Evolutionary conservation across 345 rosid species (phyloP).

Genomic region (Melastoma malabathricum): DNA sequence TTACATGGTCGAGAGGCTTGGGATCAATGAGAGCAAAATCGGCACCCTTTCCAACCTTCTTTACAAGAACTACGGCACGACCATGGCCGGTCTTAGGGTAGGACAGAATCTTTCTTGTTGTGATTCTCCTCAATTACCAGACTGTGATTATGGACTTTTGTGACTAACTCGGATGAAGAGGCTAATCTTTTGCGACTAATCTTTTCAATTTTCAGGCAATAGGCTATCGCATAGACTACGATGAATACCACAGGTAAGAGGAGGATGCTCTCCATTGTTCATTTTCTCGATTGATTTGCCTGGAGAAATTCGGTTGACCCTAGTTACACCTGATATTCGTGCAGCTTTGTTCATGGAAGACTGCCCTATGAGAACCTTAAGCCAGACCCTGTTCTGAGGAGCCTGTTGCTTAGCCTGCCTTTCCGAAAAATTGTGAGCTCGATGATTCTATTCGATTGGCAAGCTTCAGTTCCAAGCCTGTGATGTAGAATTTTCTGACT

Average conservation of each 20-base stretch:
- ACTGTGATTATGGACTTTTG: background rate
- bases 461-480: too few species aligned
- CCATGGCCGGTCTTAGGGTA: constrained; percentile 99
- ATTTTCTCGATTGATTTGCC: background rate
- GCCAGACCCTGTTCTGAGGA: constrained; percentile 70
- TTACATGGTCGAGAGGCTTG: constrained; percentile 75
- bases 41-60: constrained; percentile 49
- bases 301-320: too few species aligned
- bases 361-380: constrained; percentile 83
- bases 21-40: constrained; percentile 52
- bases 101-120: background rate
- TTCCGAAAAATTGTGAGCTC: constrained; percentile 65
- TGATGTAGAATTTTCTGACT: background rate
- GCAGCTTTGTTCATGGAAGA: constrained; percentile 76
- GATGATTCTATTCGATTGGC: background rate
- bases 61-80: constrained; percentile 92
- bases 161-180: background rate
- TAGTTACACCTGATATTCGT: too few species aligned
- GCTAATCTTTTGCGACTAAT: background rate
- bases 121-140: too few species aligned
- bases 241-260: constrained; percentile 71
- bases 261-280: too few species aligned
- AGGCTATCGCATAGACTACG: constrained; percentile 83
- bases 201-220: constrained; percentile 47
- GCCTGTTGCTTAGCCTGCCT: constrained; percentile 65